Base-by-base conservation (phyloP, 2,329 filamentous ascomycete genomes). In the Kalaharituber pfeilii region DNA sequence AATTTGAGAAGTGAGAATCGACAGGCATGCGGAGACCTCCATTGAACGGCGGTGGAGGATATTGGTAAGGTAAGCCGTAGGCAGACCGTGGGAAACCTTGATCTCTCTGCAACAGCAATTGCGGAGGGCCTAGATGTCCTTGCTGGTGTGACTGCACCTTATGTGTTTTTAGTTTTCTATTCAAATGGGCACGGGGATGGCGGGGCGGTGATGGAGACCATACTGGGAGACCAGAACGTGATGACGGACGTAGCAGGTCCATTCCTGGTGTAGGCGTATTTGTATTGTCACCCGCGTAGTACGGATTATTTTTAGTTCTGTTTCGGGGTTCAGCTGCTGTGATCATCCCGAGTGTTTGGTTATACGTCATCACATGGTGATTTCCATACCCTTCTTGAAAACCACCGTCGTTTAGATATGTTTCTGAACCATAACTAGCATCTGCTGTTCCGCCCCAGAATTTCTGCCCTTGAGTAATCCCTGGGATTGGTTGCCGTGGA, bases 1-100 rank as follows among this genome's bases (percentile, higher is more conserved):
- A 9, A 9, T 9, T n/a, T 9, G 9, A n/a, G 62, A 56, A 15
- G 66, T 56, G 4, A 63, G 53, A 27, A 65, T 13, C 53, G 64
- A 65, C 30, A 62, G 53, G 56, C 57, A 36, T 56, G 52, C 28
- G 56, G 56, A 49, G 53, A n/a, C n/a, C n/a, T 50, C 24, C 24
- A 47, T 47, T 47, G 22, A 18, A 47, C 13, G 42, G 5, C 5
- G 15, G 42, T n/a, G n/a, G n/a, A n/a, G n/a, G n/a, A 47, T 9
- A 47, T 47, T 47, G 42, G 24, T 47, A 47, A 22, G 42, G 42
- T 22, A 47, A 22, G 11, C 42, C 24, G 25, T 47, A 47, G 13
- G 42, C n/a, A 47, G 42, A 13, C 13, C 42, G 42, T 18, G 42
- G 22, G 42, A 47, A 47, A 24, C n/a, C 13, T 47, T 47, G 42